These are phyloP conservation scores for Colletotrichum echinochloae DNA, from an alignment of 2,329 filamentous ascomycete genomes.

Conservation along the genomic window DNA sequence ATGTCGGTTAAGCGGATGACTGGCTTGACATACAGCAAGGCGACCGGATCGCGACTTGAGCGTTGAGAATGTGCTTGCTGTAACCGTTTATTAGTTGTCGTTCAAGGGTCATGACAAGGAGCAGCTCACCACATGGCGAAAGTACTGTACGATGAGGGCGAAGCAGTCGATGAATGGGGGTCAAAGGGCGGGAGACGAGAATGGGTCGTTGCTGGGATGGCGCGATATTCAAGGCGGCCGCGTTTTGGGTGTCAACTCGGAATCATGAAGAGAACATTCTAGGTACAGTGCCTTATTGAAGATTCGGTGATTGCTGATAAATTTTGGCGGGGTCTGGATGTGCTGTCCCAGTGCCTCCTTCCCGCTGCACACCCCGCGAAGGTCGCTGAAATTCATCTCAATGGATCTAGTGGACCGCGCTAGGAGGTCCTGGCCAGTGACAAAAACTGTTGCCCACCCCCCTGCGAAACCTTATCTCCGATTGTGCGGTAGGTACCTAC, in stretches of 20 bases:
- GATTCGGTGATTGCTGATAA: constrained; percentile 40
- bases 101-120: neutral
- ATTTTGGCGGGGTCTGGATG: constrained; percentile 38
- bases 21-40: constrained; percentile 81
- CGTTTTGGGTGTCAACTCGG: neutral
- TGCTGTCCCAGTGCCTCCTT: constrained; percentile 22
- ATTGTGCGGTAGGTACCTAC: neutral
- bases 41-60: constrained; percentile 94
- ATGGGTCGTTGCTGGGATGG: neutral
- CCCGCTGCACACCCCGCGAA: constrained; percentile 32
- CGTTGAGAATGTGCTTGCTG: constrained; percentile 98
- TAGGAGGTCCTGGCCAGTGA: constrained; percentile 18
- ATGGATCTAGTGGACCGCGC: constrained; percentile 16
- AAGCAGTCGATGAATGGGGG: neutral
- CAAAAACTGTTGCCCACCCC: neutral
- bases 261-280: constrained; percentile 22
- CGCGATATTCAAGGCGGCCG: neutral
- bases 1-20: constrained; percentile 17
- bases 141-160: neutral
- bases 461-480: constrained; percentile 1
- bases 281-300: constrained; percentile 9
- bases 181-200: neutral
- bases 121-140: constrained; percentile 53
- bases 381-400: neutral
- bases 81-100: constrained; percentile 21